A percentile compares a stretch with the other conserved stretches of the same genome.
These are phyloP conservation scores for Phellinidium pouzarii DNA, from an alignment of 1,284 basidiomycete genomes.

Conservation along the genomic window DNA sequence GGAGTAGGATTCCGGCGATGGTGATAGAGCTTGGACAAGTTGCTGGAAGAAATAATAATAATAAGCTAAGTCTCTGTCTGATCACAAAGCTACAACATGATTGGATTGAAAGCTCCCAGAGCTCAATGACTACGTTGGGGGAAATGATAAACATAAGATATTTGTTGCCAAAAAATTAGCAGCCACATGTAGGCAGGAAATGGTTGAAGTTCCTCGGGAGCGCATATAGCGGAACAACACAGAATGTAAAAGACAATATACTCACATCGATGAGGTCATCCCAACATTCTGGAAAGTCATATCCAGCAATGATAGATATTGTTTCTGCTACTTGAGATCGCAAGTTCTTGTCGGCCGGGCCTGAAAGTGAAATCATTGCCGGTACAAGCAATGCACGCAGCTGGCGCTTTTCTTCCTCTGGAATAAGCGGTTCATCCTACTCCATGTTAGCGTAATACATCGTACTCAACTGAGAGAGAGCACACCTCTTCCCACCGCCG, in stretches of 20 bases:
- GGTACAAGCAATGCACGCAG: slow-evolving; percentile 70
- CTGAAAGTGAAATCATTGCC: slow-evolving; percentile 75
- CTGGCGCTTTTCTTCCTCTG: slow-evolving; percentile 59
- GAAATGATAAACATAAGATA: no score
- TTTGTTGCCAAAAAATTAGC: no score
- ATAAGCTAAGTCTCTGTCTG: no score
- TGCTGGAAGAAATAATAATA: slow-evolving; percentile 46
- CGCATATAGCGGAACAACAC: neutral
- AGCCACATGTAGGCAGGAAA: no score
- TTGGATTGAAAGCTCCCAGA: no score
- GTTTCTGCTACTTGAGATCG: slow-evolving; percentile 85
- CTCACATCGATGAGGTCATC: slow-evolving; percentile 78
- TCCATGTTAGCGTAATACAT: slow-evolving; percentile 1
- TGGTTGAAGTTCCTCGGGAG: neutral
- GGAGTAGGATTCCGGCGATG: slow-evolving; percentile 73
- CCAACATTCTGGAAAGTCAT: slow-evolving; percentile 86
- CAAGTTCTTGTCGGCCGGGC: slow-evolving; percentile 56
- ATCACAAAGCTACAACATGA: no score
- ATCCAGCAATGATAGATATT: slow-evolving; percentile 78
- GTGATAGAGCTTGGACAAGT: slow-evolving; percentile 58
- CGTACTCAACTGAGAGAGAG: slow-evolving; percentile 16
- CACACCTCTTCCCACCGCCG: slow-evolving; percentile 81
- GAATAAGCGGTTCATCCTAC: slow-evolving; percentile 58
- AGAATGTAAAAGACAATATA: slow-evolving; percentile 15
- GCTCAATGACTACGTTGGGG: no score